phyloP scores from a whole-genome alignment of 306 rosid genomes.

The Cucurbita moschata region DNA sequence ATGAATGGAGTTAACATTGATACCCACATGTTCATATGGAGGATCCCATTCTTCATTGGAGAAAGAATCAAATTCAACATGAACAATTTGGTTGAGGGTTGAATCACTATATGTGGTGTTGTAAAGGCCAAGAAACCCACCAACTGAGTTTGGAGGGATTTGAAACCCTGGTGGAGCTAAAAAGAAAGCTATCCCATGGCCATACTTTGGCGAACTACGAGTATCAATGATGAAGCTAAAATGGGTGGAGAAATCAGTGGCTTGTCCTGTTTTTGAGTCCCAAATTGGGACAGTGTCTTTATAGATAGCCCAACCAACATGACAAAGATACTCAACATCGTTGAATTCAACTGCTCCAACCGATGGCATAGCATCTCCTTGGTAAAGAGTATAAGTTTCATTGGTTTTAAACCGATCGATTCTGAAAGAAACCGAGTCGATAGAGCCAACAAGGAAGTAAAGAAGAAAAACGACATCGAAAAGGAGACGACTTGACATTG shows the following conservation, averaged over 20 bases:
- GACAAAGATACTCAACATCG: neutral
- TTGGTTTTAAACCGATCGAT: neutral
- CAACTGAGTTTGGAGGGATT: conserved; percentile 3
- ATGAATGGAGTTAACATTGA: neutral
- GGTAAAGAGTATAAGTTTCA: neutral
- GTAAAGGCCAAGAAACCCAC: conserved; percentile 10
- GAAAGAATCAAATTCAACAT: neutral
- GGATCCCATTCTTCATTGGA: neutral
- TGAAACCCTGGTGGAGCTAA: conserved; percentile 3
- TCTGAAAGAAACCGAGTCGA: neutral
- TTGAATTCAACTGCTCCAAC: neutral
- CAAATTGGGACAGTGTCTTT: neutral
- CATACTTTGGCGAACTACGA: neutral
- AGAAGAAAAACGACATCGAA: neutral
- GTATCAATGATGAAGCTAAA: neutral
- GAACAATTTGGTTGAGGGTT: neutral
- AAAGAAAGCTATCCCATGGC: conserved; percentile 3
- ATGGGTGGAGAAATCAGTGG: conserved; percentile 1
- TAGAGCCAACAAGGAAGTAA: neutral
- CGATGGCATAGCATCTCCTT: neutral
- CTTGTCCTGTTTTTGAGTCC: neutral
- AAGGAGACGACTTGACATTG: neutral
- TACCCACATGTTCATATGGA: neutral
- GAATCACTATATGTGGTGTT: neutral
- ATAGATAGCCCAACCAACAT: conserved; percentile 1